Base-by-base conservation (phyloP, 2,329 filamentous ascomycete genomes). In the Aspergillus sp. region DNA sequence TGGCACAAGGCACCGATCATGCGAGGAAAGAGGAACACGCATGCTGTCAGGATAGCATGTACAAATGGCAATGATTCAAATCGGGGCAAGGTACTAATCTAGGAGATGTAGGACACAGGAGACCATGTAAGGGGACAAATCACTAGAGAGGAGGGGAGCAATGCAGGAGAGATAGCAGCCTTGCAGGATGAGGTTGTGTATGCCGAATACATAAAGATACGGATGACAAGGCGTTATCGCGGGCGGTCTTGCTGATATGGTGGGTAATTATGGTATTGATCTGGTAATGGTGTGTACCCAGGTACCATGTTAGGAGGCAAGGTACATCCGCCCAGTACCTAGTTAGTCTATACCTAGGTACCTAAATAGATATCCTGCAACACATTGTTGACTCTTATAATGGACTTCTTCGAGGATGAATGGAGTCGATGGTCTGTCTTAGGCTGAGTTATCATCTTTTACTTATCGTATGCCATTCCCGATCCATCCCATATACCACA, bases 1-100 rank as follows among this genome's bases (percentile, higher is more conserved):
- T 40, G 65, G 54, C 59, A 59, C 57, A 68, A 57, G 48, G 51
- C 59, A 51, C 19, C 40, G 11, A 17, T 42, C 40, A 13, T 17
- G 57, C 45, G 26, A 63, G 52, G 46, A 9, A 30, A 11, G 58
- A 53, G 53, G 53, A 35, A 53, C 55, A 53, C 49, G 51, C 59
- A 60, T 60, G 35, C 35, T 45, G 40, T 24, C 26, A 44, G 17
- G 16, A 42, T 20, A 16, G 45, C 13, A 40, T 41, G 20, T 48
- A 19, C 40, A 20, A 17, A n/a, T 17, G 40, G 22, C 13, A 22
- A 7, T 20, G 1, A 16, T 24, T 17, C 5, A 43, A 20, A 43
- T 13, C n/a, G 22, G 13, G 13, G 4, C 4, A 20, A 43, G 35
- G 2, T n/a, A 17, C 35, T n/a, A 6, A 38, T 16, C 35, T 49